phyloP scores from a whole-genome alignment of 2,329 filamentous ascomycete genomes.

The Diaporthe vaccinii region DNA sequence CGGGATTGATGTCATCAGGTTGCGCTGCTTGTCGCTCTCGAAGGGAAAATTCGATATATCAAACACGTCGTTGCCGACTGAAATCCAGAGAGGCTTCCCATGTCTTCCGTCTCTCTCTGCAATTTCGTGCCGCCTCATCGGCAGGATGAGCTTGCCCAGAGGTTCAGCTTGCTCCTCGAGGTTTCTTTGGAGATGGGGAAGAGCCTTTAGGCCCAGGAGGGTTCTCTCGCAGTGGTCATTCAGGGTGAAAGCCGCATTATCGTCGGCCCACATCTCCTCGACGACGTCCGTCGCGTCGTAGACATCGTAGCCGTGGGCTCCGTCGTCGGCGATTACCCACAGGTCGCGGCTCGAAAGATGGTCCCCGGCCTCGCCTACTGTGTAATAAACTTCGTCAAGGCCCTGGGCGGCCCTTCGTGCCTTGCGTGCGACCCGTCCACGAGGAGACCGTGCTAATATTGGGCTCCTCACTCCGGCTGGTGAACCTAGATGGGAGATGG shows the following conservation, averaged over 20 bases:
- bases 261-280: background rate
- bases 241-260: background rate
- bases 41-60: conserved; percentile 17
- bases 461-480: background rate
- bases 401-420: background rate
- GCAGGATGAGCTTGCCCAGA: conserved; percentile 15
- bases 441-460: background rate
- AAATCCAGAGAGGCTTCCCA: conserved; percentile 26
- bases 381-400: background rate
- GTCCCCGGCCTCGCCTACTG: conserved; percentile 12
- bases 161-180: background rate
- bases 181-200: background rate
- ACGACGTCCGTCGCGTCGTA: conserved; percentile 27
- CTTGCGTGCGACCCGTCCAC: background rate
- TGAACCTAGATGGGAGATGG: background rate
- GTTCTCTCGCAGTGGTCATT: conserved; percentile 5
- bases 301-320: conserved; percentile 4
- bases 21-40: background rate
- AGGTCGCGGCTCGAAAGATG: background rate
- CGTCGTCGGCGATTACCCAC: conserved; percentile 21
- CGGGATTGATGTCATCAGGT: background rate
- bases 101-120: conserved; percentile 8
- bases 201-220: conserved; percentile 5
- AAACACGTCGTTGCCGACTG: conserved; percentile 22
- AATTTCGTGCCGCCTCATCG: conserved; percentile 17